Conservation (phyloP, 352 stramenopile genomes). For the Thalassiosira hispida region DNA sequence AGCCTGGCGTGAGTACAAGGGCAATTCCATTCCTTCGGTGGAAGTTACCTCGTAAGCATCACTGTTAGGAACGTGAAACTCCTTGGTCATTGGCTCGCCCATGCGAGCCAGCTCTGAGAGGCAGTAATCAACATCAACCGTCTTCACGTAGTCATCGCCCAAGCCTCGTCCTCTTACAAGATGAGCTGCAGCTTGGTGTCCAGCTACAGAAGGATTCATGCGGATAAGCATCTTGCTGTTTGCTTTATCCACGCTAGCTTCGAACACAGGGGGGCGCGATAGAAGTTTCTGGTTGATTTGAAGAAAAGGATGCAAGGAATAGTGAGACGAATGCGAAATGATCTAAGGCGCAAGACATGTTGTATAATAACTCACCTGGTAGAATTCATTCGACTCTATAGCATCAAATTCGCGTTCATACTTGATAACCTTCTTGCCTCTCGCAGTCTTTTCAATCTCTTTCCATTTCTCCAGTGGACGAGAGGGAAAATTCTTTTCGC, state of each 20-base stretch:
- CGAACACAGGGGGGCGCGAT: conserved; percentile 48
- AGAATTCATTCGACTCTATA: conserved; percentile 63
- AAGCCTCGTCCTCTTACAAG: conserved; percentile 47
- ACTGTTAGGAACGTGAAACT: conserved; percentile 59
- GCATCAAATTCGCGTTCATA: conserved; percentile 55
- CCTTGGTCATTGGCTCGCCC: conserved; percentile 59
- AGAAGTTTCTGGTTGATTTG: conserved; percentile 37
- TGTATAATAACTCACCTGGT: conserved; percentile 46
- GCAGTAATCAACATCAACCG: conserved; percentile 53
- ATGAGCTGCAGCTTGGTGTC: conserved; percentile 55
- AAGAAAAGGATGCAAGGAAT: background rate
- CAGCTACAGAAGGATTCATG: conserved; percentile 59
- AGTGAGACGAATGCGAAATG: background rate
- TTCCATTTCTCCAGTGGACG: conserved; percentile 51
- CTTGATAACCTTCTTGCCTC: conserved; percentile 25
- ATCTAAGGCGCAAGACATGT: background rate
- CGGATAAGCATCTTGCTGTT: conserved; percentile 50
- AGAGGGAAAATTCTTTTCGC: conserved; percentile 41
- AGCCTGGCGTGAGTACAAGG: conserved; percentile 56
- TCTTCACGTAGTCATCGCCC: conserved; percentile 17
- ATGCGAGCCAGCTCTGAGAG: conserved; percentile 58
- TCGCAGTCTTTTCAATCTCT: conserved; percentile 27
- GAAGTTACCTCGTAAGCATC: conserved; percentile 40
- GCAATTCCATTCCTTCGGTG: conserved; percentile 42
- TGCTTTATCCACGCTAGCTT: conserved; percentile 47